Base-by-base conservation (phyloP, 1,284 basidiomycete genomes). In the Rhodofomes roseus region DNA sequence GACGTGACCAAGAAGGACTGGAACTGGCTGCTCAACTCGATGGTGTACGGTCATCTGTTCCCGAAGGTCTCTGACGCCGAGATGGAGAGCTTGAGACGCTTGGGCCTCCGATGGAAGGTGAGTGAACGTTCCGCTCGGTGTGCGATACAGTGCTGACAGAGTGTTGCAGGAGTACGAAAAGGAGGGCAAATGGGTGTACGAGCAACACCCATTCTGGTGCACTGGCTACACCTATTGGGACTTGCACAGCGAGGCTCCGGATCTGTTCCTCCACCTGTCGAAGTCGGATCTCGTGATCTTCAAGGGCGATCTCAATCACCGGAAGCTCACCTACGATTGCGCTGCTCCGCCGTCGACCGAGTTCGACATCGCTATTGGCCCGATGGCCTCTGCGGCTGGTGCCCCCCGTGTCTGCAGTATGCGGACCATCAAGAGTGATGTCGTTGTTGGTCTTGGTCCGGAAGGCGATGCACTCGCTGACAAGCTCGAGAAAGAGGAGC, bases 191-290 rank as follows among this genome's bases (percentile, higher is more conserved):
- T 97, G 94, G 92, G 84, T 94, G 55, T 98, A 97, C 73, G 94
- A 98, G 74, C 92, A 95, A 74, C 96, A 98, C 68, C 93, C 96
- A 20, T 96, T 95, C 84, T 96, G 94, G 94, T 95, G 92, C 75
- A 92, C 92, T 23, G 93, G 93, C n/a, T 95, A 93, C 77, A 95
- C 93, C 54, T 95, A 87, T 79, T 97, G 95, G 95, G 92, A 95
- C 64, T 77, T 98, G 59, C 90, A 90, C 68, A 82, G 83, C 55
- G 95, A 95, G 74, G 92, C 93, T 0, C 94, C 94, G 2, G 96
- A 98, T 83, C 82, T 98, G 55, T 98, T 97, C 84, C 82, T 97
- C 57, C 89, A 97, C 74, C 86, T 98, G 52, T 90, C 92, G 63
- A 89, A 87, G 46, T 94, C 92, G 34, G 91, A 98, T 72, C 84